Percentiles rank a stretch among this genome's conserved stretches.
These are phyloP conservation scores for Phytophthora niederhauseri DNA, from an alignment of 352 stramenopile genomes.

Conservation along the genomic window DNA sequence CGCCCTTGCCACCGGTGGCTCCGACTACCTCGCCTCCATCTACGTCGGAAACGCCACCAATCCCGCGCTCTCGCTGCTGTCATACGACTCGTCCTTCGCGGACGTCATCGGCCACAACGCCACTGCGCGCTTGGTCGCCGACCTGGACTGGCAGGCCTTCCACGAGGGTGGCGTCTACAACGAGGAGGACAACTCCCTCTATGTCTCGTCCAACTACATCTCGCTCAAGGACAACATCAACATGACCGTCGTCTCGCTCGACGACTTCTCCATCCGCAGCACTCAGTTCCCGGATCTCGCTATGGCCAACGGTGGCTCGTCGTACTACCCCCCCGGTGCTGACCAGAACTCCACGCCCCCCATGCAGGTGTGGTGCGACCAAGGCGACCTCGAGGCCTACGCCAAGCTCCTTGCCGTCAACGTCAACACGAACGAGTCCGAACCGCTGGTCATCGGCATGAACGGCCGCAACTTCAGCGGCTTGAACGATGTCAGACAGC, in stretches of 20 bases:
- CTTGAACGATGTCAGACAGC: constrained; percentile 16
- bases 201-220: constrained; percentile 18
- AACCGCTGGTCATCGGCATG: constrained; percentile 11
- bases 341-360: constrained; percentile 14
- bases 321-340: constrained; percentile 13
- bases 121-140: constrained; percentile 9
- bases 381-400: constrained; percentile 10
- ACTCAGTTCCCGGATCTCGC: constrained; percentile 12
- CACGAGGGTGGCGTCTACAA: constrained; percentile 24
- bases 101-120: constrained; percentile 11
- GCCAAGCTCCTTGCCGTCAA: constrained; percentile 16
- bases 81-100: constrained; percentile 10
- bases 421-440: constrained; percentile 20
- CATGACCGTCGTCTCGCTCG: constrained; percentile 17
- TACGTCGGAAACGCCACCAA: not conserved
- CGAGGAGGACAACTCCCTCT: constrained; percentile 18
- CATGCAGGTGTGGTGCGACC: constrained; percentile 19
- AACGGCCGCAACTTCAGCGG: constrained; percentile 21
- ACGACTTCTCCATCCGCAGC: constrained; percentile 17
- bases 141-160: constrained; percentile 22
- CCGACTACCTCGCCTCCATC: constrained; percentile 15
- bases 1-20: constrained; percentile 6
- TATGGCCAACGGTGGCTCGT: constrained; percentile 16
- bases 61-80: constrained; percentile 3
- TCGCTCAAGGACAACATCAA: constrained; percentile 19